Conservation (phyloP, 306 rosid species). For the Ormosia emarginata region DNA sequence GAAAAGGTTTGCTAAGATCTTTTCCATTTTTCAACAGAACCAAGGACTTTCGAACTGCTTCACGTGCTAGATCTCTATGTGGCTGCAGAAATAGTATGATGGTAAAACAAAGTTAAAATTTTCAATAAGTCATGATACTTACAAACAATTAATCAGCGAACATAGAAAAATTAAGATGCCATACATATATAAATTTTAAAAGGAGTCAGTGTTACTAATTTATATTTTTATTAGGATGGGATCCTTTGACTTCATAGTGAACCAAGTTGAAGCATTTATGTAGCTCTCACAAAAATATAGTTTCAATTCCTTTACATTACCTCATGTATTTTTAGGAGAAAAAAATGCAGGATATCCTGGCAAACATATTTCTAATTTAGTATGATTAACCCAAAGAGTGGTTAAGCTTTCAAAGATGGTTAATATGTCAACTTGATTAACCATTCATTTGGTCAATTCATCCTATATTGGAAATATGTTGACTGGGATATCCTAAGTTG, state of each 20-base stretch:
- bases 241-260: background rate
- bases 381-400: background rate
- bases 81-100: slow-evolving; percentile 37
- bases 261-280: background rate
- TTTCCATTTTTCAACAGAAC: slow-evolving; percentile 87
- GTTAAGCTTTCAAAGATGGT: background rate
- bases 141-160: background rate
- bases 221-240: background rate
- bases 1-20: slow-evolving; percentile 57
- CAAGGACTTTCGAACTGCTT: slow-evolving; percentile 85
- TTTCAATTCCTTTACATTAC: background rate
- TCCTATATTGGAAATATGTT: background rate
- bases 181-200: background rate
- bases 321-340: background rate
- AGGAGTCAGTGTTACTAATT: background rate
- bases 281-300: background rate
- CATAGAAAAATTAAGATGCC: background rate
- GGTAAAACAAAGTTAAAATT: background rate
- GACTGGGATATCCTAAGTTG: background rate
- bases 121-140: background rate
- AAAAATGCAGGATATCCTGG: background rate
- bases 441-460: background rate
- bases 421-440: background rate
- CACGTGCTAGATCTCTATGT: slow-evolving; percentile 81
- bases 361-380: background rate